Conservation (phyloP, 345 rosid genomes). For the Arabidopsis arenosa region DNA sequence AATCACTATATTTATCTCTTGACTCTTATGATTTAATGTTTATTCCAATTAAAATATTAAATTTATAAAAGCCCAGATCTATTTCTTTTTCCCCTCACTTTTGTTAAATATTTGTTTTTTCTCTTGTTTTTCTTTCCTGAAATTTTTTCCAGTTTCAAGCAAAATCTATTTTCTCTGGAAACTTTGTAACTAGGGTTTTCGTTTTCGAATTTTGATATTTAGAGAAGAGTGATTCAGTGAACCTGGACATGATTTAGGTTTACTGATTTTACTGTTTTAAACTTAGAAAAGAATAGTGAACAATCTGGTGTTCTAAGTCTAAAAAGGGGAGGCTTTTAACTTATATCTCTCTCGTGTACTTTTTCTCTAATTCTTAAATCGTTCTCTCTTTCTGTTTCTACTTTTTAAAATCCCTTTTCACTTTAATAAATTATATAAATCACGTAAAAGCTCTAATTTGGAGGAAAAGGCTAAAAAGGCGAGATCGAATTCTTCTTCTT, state of each 20-base stretch:
- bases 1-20: conserved; percentile 1
- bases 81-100: background rate
- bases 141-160: background rate
- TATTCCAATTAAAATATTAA: background rate
- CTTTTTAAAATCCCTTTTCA: background rate
- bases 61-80: background rate
- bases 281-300: conserved; percentile 17
- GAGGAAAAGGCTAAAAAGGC: conserved; percentile 5
- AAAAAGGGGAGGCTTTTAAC: conserved; percentile 29
- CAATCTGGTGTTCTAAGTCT: conserved; percentile 23
- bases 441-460: conserved; percentile 27
- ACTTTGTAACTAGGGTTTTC: background rate
- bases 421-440: background rate
- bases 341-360: conserved; percentile 31
- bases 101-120: background rate
- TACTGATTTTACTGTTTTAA: conserved; percentile 2
- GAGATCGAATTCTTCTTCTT: conserved; percentile 33
- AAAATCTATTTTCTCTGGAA: background rate
- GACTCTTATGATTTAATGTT: background rate
- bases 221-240: conserved; percentile 22
- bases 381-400: conserved; percentile 2
- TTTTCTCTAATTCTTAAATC: conserved; percentile 19
- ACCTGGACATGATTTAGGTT: conserved; percentile 31
- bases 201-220: background rate
- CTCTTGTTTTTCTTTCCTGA: background rate